A percentile compares a stretch with the other conserved stretches of the same genome.
These are phyloP conservation scores for Fragaria nilgerrensis DNA, from an alignment of 306 rosid species.

Conservation along the genomic window DNA sequence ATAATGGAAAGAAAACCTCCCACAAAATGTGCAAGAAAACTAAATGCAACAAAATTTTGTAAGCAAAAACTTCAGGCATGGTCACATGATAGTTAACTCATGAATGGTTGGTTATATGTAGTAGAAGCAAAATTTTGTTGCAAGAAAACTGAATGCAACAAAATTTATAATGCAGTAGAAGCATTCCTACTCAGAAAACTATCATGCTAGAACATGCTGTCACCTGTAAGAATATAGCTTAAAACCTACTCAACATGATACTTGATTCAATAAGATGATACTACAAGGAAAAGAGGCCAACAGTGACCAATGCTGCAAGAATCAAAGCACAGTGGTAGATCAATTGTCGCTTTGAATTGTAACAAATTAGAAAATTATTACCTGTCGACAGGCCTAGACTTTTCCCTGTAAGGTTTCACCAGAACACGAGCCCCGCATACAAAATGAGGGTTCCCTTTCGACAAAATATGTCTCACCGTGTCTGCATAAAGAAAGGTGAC, in stretches of 20 bases:
- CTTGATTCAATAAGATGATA: not conserved
- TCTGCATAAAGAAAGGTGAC: conserved; percentile 45
- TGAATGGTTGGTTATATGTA: not conserved
- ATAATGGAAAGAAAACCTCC: not conserved
- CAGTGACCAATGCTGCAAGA: not conserved
- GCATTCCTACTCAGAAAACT: not conserved
- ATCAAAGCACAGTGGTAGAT: not conserved
- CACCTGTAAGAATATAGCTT: not conserved
- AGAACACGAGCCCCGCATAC: conserved; percentile 47
- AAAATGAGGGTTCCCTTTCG: conserved; percentile 45
- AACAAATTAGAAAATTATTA: conserved; percentile 5
- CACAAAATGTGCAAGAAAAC: not conserved
- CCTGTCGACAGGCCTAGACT: conserved; percentile 42
- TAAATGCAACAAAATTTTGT: not conserved
- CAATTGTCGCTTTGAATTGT: not conserved
- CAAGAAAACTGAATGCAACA: not conserved
- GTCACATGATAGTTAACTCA: not conserved
- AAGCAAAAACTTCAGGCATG: not conserved
- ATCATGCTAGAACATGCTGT: not conserved
- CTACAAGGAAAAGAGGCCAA: not conserved
- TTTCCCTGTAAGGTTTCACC: conserved; percentile 50
- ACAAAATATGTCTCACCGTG: conserved; percentile 41
- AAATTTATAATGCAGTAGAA: not conserved
- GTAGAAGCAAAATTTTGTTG: not conserved
- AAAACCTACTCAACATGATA: not conserved